phyloP scores from a whole-genome alignment of 768 basidiomycete genomes.

The Lyophyllum decastes region DNA sequence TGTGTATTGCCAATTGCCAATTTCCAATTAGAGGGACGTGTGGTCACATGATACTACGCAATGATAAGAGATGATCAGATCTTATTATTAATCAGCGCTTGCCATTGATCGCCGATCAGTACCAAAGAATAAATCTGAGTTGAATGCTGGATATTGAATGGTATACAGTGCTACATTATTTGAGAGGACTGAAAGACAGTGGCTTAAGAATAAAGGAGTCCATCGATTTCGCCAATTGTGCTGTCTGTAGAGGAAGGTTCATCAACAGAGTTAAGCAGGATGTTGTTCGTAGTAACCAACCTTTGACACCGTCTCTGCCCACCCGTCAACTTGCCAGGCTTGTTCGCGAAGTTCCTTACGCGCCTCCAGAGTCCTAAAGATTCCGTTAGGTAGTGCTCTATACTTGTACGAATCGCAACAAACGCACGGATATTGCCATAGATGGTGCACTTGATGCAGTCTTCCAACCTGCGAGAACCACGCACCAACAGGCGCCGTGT shows the following conservation, averaged over 20 bases:
- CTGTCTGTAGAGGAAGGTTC: constrained; percentile 57
- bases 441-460: constrained; percentile 88
- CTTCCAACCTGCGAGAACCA: constrained; percentile 91
- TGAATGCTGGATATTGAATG: neutral
- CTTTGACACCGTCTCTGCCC: constrained; percentile 94
- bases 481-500: constrained; percentile 85
- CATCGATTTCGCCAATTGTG: constrained; percentile 85
- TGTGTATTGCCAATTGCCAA: constrained; percentile 5
- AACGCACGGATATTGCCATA: constrained; percentile 95
- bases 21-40: constrained; percentile 9
- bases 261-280: constrained; percentile 10
- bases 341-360: constrained; percentile 85
- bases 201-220: constrained; percentile 82
- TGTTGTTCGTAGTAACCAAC: constrained; percentile 35
- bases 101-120: too few species aligned
- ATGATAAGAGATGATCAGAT: constrained; percentile 16
- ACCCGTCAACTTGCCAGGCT: constrained; percentile 94
- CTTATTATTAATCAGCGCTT: too few species aligned
- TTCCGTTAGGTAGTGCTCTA: constrained; percentile 10
- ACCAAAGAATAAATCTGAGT: neutral
- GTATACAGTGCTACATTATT: constrained; percentile 40
- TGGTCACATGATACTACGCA: constrained; percentile 29
- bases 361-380: constrained; percentile 64
- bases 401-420: constrained; percentile 5
- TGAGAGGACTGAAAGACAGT: constrained; percentile 82